phyloP scores from a whole-genome alignment of 169 alveolate genomes.

The Theileria annulata region DNA sequence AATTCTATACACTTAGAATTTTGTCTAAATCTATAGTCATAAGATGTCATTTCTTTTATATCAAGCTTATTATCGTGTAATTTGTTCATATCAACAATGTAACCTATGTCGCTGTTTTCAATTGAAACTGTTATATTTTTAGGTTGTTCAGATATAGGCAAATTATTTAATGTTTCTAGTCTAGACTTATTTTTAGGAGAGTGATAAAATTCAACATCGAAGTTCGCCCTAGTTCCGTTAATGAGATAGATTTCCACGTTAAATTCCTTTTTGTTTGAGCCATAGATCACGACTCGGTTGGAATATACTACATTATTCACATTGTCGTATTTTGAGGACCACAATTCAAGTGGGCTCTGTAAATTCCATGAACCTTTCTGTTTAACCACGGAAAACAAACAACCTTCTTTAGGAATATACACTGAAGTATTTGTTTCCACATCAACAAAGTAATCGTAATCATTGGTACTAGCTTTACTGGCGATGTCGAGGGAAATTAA shows the following conservation, averaged over 20 bases:
- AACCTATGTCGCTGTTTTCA: background rate
- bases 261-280: background rate
- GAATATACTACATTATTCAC: background rate
- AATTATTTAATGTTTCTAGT: background rate
- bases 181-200: background rate
- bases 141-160: conserved; percentile 4
- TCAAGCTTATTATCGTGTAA: background rate
- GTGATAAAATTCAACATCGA: background rate
- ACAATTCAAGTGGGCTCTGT: background rate
- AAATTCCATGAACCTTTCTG: background rate
- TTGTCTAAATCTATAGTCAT: conserved; percentile 3
- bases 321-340: background rate
- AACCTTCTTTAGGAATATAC: conserved; percentile 1
- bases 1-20: background rate
- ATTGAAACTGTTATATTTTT: background rate
- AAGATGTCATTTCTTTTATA: background rate
- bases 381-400: conserved; percentile 2
- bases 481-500: background rate
- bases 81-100: background rate
- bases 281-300: background rate
- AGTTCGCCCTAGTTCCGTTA: background rate
- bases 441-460: background rate
- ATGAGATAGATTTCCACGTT: background rate
- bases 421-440: background rate
- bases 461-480: background rate